Evolutionary conservation across 805 yeast genomes (phyloP).

Genomic region (Yarrowia divulgata): DNA sequence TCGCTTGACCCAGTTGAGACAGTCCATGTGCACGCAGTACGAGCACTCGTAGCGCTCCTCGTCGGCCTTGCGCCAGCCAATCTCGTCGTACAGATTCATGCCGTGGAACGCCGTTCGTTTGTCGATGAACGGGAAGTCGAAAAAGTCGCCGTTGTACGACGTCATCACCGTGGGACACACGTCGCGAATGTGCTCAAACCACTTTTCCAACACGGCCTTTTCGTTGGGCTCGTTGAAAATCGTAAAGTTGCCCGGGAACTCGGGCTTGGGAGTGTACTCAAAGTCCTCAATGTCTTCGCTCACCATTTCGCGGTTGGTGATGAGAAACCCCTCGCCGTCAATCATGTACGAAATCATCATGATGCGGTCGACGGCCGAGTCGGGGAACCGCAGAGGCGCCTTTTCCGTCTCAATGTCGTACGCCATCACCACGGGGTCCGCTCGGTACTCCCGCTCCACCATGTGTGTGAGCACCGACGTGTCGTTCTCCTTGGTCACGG

Average conservation of each 20-base stretch:
- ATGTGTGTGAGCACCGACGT: constrained; percentile 63
- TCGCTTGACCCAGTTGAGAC: constrained; percentile 96
- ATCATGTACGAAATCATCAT: constrained; percentile 99
- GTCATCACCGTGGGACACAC: constrained; percentile 95
- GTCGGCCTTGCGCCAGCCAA: constrained; percentile 92
- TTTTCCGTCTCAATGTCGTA: constrained; percentile 98
- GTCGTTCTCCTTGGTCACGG: constrained; percentile 70
- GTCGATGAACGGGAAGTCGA: constrained; percentile 99
- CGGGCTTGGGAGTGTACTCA: constrained; percentile 97
- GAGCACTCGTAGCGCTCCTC: constrained; percentile 94
- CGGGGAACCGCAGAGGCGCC: constrained; percentile 95
- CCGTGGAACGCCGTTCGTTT: constrained; percentile 85
- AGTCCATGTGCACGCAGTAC: constrained; percentile 96
- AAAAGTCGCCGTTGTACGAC: constrained; percentile 97
- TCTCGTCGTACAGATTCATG: constrained; percentile 86
- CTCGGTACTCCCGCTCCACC: constrained; percentile 83
- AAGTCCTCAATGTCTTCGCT: constrained; percentile 95
- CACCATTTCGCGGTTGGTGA: constrained; percentile 92
- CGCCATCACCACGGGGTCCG: constrained; percentile 96
- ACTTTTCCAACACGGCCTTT: constrained; percentile 70
- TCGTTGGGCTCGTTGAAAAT: constrained; percentile 92
- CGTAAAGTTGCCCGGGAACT: constrained; percentile 87
- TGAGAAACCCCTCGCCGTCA: constrained; percentile 94
- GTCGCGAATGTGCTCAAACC: constrained; percentile 90
- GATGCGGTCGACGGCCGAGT: constrained; percentile 83